These are phyloP conservation scores for Fomitopsis betulina DNA, from an alignment of 1,284 basidiomycete species.

Conservation along the genomic window DNA sequence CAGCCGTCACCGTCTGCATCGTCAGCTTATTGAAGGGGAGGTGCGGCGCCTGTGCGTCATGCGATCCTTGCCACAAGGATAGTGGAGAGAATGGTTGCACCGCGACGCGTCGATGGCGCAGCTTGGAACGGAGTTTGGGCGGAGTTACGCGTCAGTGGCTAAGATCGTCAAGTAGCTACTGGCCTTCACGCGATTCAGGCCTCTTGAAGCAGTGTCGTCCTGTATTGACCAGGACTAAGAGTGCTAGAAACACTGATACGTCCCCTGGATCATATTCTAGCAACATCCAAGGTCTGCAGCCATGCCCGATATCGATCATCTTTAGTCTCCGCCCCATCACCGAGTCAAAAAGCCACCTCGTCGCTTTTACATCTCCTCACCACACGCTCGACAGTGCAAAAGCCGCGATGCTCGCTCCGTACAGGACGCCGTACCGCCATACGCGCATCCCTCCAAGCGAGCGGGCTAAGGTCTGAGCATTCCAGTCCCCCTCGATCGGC, in stretches of 20 bases:
- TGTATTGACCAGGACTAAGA: too few relatives aligned
- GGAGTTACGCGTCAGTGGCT: not conserved
- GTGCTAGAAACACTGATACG: too few relatives aligned
- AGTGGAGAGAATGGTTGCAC: not conserved
- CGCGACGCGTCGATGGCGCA: not conserved
- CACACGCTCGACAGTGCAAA: conserved; percentile 1
- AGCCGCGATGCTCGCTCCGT: conserved; percentile 11
- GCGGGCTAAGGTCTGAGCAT: conserved; percentile 14
- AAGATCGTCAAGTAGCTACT: not conserved
- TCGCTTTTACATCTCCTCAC: not conserved
- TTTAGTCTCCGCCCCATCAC: not conserved
- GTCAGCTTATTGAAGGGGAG: too few relatives aligned
- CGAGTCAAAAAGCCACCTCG: not conserved
- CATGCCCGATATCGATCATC: too few relatives aligned
- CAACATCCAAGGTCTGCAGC: too few relatives aligned
- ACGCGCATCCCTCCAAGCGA: not conserved
- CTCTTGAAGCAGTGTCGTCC: too few relatives aligned
- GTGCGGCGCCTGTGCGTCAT: too few relatives aligned
- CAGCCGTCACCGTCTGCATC: too few relatives aligned
- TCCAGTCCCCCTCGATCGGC: conserved; percentile 8
- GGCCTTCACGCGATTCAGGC: too few relatives aligned
- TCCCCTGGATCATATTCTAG: too few relatives aligned
- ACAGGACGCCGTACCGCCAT: not conserved
- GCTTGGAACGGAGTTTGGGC: not conserved
- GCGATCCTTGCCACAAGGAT: not conserved